A percentile compares a stretch with the other conserved stretches of the same genome.
These are phyloP conservation scores for Trichoderma asperellum DNA, from an alignment of 2,329 filamentous ascomycete species.

Conservation along the genomic window DNA sequence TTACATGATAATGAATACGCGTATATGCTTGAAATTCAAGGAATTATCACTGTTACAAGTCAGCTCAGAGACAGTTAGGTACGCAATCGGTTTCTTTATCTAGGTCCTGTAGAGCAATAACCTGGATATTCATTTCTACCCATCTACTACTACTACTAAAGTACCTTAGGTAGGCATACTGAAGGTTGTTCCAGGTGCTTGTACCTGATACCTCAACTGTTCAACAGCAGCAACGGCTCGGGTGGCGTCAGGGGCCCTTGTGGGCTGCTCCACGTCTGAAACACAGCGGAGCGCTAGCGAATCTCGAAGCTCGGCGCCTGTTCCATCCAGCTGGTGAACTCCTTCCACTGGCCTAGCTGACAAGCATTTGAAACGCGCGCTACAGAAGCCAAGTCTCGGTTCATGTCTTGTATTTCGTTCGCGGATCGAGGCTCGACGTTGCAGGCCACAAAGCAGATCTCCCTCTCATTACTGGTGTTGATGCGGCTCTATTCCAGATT, in stretches of 20 bases:
- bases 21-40: neutral
- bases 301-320: slow-evolving; percentile 21
- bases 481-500: neutral
- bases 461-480: neutral
- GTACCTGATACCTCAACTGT: neutral
- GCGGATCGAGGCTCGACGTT: neutral
- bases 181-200: neutral
- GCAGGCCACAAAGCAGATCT: neutral
- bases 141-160: neutral
- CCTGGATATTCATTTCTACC: neutral
- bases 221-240: slow-evolving; percentile 4
- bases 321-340: slow-evolving; percentile 21
- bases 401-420: neutral
- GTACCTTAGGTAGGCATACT: neutral
- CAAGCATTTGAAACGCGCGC: slow-evolving; percentile 25
- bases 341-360: slow-evolving; percentile 19
- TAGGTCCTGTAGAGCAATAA: neutral
- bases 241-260: slow-evolving; percentile 23
- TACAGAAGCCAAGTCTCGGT: slow-evolving; percentile 1
- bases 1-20: neutral
- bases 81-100: neutral
- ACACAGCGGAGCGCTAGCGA: slow-evolving; percentile 19
- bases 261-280: slow-evolving; percentile 14
- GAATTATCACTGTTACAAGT: neutral
- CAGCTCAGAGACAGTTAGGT: neutral